phyloP scores from a whole-genome alignment of 768 basidiomycete species.

The Leucosporidium creatinivorum region DNA sequence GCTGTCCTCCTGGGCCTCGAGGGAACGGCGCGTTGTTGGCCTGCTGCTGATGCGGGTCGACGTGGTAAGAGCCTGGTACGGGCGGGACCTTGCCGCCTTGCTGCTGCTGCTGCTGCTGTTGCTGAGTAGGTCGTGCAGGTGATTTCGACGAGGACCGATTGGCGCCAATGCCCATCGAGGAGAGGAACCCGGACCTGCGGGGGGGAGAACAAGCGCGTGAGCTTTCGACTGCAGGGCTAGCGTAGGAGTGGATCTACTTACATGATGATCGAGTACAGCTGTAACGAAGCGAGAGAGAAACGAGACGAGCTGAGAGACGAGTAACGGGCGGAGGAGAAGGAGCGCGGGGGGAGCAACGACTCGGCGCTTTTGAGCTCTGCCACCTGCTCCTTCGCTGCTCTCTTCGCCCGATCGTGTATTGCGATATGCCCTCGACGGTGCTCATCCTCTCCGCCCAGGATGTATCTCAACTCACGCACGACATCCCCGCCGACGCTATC shows the following conservation, averaged over 20 bases:
- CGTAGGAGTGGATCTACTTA: too few species aligned
- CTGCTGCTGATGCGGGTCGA: not conserved
- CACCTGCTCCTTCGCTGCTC: too few species aligned
- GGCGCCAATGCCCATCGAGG: not conserved
- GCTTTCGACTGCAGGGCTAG: too few species aligned
- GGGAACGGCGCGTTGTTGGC: not conserved
- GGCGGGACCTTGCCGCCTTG: too few species aligned
- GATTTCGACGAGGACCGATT: not conserved
- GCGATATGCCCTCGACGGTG: conserved; percentile 1
- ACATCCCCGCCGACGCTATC: not conserved
- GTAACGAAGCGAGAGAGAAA: too few species aligned
- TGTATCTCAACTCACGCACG: conserved; percentile 4
- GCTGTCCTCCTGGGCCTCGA: not conserved
- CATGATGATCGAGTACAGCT: too few species aligned
- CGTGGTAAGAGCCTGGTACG: not conserved
- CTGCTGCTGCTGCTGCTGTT: not conserved
- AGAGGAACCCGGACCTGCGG: not conserved
- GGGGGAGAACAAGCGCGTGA: too few species aligned
- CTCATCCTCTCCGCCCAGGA: conserved; percentile 8
- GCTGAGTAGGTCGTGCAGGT: not conserved
- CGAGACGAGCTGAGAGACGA: too few species aligned
- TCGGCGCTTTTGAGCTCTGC: too few species aligned
- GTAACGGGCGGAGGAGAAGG: too few species aligned
- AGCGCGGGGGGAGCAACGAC: too few species aligned
- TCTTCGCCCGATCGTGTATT: too few species aligned